These are phyloP conservation scores for Nemania diffusa DNA, from an alignment of 2,329 filamentous ascomycete species.

Conservation along the genomic window DNA sequence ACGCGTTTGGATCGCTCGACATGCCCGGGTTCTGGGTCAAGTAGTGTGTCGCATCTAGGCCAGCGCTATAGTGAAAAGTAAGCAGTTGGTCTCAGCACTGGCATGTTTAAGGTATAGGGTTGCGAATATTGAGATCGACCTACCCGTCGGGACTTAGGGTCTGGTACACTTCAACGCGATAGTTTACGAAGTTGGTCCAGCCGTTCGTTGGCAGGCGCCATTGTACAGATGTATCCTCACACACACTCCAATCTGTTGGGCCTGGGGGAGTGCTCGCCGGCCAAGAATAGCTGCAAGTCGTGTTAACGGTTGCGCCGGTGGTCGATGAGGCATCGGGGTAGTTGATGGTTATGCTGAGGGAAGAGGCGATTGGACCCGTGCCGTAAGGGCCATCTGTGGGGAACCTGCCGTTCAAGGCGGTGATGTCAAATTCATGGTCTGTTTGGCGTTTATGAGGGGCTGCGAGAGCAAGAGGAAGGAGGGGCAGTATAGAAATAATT, in stretches of 20 bases:
- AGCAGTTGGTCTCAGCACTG: background rate
- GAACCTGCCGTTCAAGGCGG: slow-evolving; percentile 15
- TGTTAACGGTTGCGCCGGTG: slow-evolving; percentile 3
- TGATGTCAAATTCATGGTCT: slow-evolving; percentile 19
- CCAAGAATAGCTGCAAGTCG: slow-evolving; percentile 23
- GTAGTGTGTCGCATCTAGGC: slow-evolving; percentile 23
- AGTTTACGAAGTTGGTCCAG: slow-evolving; percentile 21
- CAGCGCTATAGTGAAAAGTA: slow-evolving; percentile 10
- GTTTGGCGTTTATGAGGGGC: slow-evolving; percentile 2
- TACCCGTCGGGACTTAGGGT: slow-evolving; percentile 17
- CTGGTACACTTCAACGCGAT: slow-evolving; percentile 24
- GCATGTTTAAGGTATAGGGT: background rate
- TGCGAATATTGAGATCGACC: background rate
- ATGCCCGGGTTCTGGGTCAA: slow-evolving; percentile 10
- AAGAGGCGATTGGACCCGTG: slow-evolving; percentile 21
- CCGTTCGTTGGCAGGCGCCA: slow-evolving; percentile 24
- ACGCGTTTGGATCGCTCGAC: slow-evolving; percentile 24
- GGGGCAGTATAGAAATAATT: background rate
- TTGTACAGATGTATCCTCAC: slow-evolving; percentile 19
- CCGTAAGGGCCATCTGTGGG: slow-evolving; percentile 15
- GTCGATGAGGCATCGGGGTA: slow-evolving; percentile 15
- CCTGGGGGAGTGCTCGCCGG: slow-evolving; percentile 7
- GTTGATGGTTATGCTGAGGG: slow-evolving; percentile 26
- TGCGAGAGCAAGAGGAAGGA: slow-evolving; percentile 1
- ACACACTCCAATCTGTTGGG: slow-evolving; percentile 23